Evolutionary conservation across 306 rosid species (phyloP).

Genomic region (Sophora flavescens): DNA sequence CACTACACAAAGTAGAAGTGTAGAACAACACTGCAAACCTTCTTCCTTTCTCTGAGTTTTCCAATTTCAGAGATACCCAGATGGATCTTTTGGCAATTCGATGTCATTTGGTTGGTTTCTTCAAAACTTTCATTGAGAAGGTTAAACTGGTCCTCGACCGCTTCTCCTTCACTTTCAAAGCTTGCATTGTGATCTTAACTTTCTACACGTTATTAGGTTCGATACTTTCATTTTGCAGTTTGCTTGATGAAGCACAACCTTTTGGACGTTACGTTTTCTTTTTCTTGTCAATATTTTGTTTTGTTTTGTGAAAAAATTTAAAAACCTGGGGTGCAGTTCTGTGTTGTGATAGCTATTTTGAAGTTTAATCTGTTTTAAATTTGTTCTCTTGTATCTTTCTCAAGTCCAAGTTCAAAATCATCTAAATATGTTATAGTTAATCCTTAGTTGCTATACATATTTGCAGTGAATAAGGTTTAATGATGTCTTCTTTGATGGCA

Average conservation of each 20-base stretch:
- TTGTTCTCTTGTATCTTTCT: constrained; percentile 15
- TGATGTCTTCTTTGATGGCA: constrained; percentile 52
- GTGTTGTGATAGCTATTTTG: constrained; percentile 43
- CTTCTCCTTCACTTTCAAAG: constrained; percentile 72
- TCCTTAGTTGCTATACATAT: neutral
- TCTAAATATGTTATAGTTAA: no score
- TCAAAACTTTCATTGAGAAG: constrained; percentile 62
- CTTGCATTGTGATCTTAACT: constrained; percentile 87
- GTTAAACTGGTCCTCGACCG: constrained; percentile 64
- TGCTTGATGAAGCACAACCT: no score
- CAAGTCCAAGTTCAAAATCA: neutral
- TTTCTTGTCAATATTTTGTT: neutral
- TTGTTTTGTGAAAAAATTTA: constrained; percentile 4
- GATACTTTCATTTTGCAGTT: neutral
- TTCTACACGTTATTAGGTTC: constrained; percentile 91
- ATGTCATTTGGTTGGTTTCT: constrained; percentile 54
- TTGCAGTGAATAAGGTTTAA: constrained; percentile 38
- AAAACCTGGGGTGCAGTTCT: constrained; percentile 43
- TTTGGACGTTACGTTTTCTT: no score
- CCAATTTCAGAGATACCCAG: constrained; percentile 31
- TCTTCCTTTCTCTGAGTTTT: neutral
- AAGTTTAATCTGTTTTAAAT: constrained; percentile 5
- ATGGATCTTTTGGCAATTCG: constrained; percentile 73
- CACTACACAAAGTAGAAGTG: no score
- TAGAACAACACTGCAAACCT: constrained; percentile 35